Evolutionary conservation across 257 asterid genomes (phyloP), one percentile per base, ranked within the genome.

Genomic region (Solanum neorickii): DNA sequence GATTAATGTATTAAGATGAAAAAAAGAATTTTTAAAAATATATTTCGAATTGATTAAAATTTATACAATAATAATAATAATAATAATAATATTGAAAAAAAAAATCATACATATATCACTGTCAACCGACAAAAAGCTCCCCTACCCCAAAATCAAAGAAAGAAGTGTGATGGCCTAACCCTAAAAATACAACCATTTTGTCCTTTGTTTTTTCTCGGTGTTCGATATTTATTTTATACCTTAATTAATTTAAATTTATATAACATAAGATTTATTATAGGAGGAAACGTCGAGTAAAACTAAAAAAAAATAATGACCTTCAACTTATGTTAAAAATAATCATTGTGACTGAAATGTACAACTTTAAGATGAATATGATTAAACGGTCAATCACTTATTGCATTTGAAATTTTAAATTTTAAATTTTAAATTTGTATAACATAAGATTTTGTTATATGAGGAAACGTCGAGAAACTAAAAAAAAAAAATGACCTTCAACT

Each of bases 141-240:
- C 60, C 9, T 42, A 4, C 37, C 39, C 14, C 65, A 77, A 42
- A 78, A 46, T 78, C 84, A 78, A 46, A 15, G 42, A 4, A 4
- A 27, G 42, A 46, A 77, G n/a, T 25, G 5, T 46, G 59, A 77
- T 78, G 16, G 25, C 25, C 18, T 74, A 37, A 35, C 16, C 5
- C 27, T 33, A 37, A 74, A 74, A 37, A 37, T 37, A 74, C 82
- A 37, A 37, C 29, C 11, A 35, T 33, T 35, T 25, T 25, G 1
- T 25, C 1, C 27, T 1, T 5, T 2, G 9, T 13, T 33, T 37
- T 9, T 3, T 0, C 2, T 1, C 11, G 2, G 15, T 33, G 44
- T 33, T 31, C 13, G 2, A 31, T 31, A 72, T 35, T 9, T 35
- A 73, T 73, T 35, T 9, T 73, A 10, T 1, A 2, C 0, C 9